A percentile compares a stretch with the other conserved stretches of the same genome.
These are phyloP conservation scores for Sphaerostilbella broomeana DNA, from an alignment of 2,329 filamentous ascomycete genomes.

Conservation along the genomic window DNA sequence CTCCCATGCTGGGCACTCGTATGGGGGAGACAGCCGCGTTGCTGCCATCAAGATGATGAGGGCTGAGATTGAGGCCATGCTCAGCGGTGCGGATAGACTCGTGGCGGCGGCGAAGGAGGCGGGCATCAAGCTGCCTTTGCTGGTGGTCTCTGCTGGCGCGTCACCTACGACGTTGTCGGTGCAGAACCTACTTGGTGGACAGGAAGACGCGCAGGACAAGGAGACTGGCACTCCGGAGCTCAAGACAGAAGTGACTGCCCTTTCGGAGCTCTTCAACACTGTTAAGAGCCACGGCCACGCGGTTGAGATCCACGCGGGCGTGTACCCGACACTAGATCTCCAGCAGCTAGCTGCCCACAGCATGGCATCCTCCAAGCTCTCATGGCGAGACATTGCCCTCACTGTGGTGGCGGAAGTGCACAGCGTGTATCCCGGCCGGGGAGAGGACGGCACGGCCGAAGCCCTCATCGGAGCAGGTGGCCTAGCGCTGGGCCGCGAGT, in stretches of 20 bases:
- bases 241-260: slow-evolving; percentile 14
- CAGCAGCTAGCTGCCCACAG: slow-evolving; percentile 73
- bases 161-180: slow-evolving; percentile 57
- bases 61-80: slow-evolving; percentile 25
- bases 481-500: slow-evolving; percentile 66
- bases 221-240: slow-evolving; percentile 15
- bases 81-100: slow-evolving; percentile 20
- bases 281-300: slow-evolving; percentile 33
- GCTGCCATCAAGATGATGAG: slow-evolving; percentile 27
- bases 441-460: slow-evolving; percentile 44
- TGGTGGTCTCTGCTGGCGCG: slow-evolving; percentile 61
- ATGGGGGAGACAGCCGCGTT: slow-evolving; percentile 36
- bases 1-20: slow-evolving; percentile 67
- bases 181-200: slow-evolving; percentile 19
- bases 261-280: slow-evolving; percentile 17
- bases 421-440: slow-evolving; percentile 58
- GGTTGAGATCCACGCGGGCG: slow-evolving; percentile 69
- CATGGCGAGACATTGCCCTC: slow-evolving; percentile 54
- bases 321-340: slow-evolving; percentile 69
- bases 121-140: slow-evolving; percentile 15
- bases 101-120: slow-evolving; percentile 15
- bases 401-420: slow-evolving; percentile 66
- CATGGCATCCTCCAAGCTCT: slow-evolving; percentile 34
- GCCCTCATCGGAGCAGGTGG: slow-evolving; percentile 63
- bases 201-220: slow-evolving; percentile 8